phyloP scores from a whole-genome alignment of 495 filamentous ascomycete species.

The Tuber indicum region DNA sequence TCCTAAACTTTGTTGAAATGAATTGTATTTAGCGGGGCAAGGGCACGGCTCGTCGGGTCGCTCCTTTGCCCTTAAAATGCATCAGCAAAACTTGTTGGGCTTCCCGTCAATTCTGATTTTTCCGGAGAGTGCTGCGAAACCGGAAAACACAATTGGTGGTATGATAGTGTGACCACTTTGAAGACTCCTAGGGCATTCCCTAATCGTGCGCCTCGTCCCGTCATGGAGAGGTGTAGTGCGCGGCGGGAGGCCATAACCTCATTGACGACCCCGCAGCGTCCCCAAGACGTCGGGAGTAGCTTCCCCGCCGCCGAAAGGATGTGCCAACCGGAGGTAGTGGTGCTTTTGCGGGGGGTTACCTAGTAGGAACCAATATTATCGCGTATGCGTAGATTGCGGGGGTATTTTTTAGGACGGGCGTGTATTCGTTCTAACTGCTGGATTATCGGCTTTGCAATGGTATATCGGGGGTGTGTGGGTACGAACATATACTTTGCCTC shows the following conservation, averaged over 20 bases:
- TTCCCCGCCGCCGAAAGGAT: constrained; percentile 58
- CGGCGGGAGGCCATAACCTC: constrained; percentile 61
- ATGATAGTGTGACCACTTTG: constrained; percentile 63
- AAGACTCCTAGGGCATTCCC: constrained; percentile 60
- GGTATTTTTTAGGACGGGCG: constrained; percentile 54
- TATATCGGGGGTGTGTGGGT: background rate
- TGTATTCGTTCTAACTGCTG: constrained; percentile 60
- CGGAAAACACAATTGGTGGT: constrained; percentile 59
- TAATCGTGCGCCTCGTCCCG: constrained; percentile 64
- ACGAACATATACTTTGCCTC: background rate
- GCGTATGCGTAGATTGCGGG: constrained; percentile 59
- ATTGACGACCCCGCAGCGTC: constrained; percentile 58
- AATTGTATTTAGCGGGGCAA: constrained; percentile 49
- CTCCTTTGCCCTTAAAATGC: constrained; percentile 49
- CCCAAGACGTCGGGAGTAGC: constrained; percentile 53
- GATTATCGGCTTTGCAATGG: constrained; percentile 43
- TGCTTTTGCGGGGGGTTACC: constrained; percentile 52
- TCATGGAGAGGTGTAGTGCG: constrained; percentile 53
- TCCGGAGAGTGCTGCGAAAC: constrained; percentile 58
- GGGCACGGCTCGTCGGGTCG: constrained; percentile 47
- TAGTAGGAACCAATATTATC: constrained; percentile 53
- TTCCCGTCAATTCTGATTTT: constrained; percentile 49
- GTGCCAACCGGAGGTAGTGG: constrained; percentile 64
- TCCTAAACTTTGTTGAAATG: constrained; percentile 47
- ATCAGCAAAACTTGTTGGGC: constrained; percentile 59